Evolutionary conservation across 345 rosid species (phyloP), one percentile per base, ranked within the genome.

Genomic region (Euphorbia pulcherrima): DNA sequence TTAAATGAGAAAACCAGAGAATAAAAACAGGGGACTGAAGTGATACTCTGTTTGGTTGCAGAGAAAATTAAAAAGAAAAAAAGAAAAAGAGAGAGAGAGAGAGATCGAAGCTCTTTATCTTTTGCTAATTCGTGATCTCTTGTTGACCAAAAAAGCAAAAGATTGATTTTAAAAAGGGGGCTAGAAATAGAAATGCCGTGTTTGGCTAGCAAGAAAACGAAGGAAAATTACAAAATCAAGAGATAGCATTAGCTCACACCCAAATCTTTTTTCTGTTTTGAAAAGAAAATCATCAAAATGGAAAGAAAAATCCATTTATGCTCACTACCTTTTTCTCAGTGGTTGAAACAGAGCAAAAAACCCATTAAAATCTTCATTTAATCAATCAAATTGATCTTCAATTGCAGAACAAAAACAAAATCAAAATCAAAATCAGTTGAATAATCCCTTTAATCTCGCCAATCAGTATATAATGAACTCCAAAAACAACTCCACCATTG

Each of bases 11-110:
- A 39, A 40, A 47, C 30, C 8, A 28, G 55, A 54, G 60, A 64
- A 48, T 5, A 13, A 57, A 59, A 37, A 2, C 17, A 14, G 21
- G 39, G 17, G 29, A 30, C 37, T 46, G 74, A 73, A 69, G 70
- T 18, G 33, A 28, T 60, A 41, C 60, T 64, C 67, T 68, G 79
- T 72, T 76, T 74, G 79, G 68, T 71, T 73, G 62, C 71, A n/a
- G 54, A 68, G 82, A 76, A 78, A 71, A 70, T 23, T 55, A 44
- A 68, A 64, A 65, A 62, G 21, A 55, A 8, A 58, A n/a, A 24
- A 26, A 46, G 27, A 26, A 37, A 61, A 6, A 50, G 14, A 24
- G 6, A 46, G 48, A 62, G 29, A 27, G 51, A 58, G 47, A 29
- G 47, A 56, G 53, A 41, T 48, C 18, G 68, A 60, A 59, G 50